A percentile compares a stretch with the other conserved stretches of the same genome.
Evolutionary conservation across 768 basidiomycete genomes (phyloP).

Genomic region (Amanita thiersii): DNA sequence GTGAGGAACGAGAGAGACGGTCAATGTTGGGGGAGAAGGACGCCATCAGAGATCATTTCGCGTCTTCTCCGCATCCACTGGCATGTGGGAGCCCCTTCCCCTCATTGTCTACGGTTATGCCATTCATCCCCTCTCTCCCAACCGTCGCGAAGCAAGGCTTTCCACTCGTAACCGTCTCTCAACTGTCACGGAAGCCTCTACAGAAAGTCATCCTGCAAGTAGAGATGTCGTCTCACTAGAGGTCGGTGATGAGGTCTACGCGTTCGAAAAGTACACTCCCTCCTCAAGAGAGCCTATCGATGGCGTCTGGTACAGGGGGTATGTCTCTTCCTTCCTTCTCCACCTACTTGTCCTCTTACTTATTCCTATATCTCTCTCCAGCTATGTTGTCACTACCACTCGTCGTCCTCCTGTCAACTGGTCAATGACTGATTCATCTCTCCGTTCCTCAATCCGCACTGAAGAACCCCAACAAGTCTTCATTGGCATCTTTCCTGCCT

Average conservation of each 20-base stretch:
- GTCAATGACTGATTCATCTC: constrained; percentile 43
- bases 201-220: constrained; percentile 56
- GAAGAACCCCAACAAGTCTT: constrained; percentile 84
- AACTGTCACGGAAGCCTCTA: constrained; percentile 53
- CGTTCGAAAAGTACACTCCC: constrained; percentile 86
- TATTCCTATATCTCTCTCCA: constrained; percentile 19
- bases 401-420: constrained; percentile 65
- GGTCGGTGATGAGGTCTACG: constrained; percentile 95
- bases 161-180: constrained; percentile 51
- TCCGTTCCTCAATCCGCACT: constrained; percentile 45
- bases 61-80: background rate
- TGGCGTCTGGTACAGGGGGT: constrained; percentile 93
- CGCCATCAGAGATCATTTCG: constrained; percentile 27
- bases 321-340: constrained; percentile 19
- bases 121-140: constrained; percentile 72
- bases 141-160: constrained; percentile 62
- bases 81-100: constrained; percentile 48
- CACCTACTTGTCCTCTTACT: constrained; percentile 7
- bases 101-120: constrained; percentile 87
- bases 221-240: constrained; percentile 81
- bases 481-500: constrained; percentile 90
- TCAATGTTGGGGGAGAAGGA: constrained; percentile 63
- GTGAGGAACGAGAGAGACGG: constrained; percentile 46
- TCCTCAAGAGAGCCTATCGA: constrained; percentile 60
- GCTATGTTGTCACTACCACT: constrained; percentile 82